Evolutionary conservation across 345 rosid species (phyloP).

Genomic region (Populus tremula): DNA sequence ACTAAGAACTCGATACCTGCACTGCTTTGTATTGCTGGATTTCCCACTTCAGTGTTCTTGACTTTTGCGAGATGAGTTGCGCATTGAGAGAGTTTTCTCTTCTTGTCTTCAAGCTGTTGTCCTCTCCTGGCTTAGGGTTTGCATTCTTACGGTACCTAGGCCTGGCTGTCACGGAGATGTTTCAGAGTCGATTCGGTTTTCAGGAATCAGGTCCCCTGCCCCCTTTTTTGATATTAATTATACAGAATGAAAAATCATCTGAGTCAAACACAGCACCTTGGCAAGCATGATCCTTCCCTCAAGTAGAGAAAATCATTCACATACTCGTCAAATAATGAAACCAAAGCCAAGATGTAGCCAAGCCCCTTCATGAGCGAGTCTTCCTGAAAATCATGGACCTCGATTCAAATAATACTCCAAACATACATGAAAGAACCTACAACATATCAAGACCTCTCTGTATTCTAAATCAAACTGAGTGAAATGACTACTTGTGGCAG

Average conservation of each 20-base stretch:
- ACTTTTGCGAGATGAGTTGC: constrained; percentile 48
- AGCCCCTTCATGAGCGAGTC: constrained; percentile 64
- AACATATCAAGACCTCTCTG: neutral
- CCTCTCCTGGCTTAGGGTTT: constrained; percentile 31
- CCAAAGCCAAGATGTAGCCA: constrained; percentile 58
- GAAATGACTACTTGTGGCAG: neutral
- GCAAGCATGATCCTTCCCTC: constrained; percentile 76
- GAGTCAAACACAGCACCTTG: constrained; percentile 44
- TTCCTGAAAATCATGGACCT: constrained; percentile 49
- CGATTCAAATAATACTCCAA: constrained; percentile 21
- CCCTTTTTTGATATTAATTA: neutral
- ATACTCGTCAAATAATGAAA: constrained; percentile 72
- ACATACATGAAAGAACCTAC: neutral
- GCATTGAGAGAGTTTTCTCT: constrained; percentile 43
- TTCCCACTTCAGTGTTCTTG: constrained; percentile 54
- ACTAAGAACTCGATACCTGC: constrained; percentile 41
- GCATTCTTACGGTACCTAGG: constrained; percentile 54
- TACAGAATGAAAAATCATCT: neutral
- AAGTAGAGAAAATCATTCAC: constrained; percentile 78
- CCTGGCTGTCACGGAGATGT: constrained; percentile 61
- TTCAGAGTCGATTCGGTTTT: constrained; percentile 8
- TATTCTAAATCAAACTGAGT: neutral
- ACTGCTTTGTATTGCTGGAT: constrained; percentile 61
- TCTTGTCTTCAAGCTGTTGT: constrained; percentile 33
- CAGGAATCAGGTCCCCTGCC: neutral